Evolutionary conservation across 176 grass and related monocot genomes (phyloP).

Genomic region (Rhipidocladum racemiflorum): DNA sequence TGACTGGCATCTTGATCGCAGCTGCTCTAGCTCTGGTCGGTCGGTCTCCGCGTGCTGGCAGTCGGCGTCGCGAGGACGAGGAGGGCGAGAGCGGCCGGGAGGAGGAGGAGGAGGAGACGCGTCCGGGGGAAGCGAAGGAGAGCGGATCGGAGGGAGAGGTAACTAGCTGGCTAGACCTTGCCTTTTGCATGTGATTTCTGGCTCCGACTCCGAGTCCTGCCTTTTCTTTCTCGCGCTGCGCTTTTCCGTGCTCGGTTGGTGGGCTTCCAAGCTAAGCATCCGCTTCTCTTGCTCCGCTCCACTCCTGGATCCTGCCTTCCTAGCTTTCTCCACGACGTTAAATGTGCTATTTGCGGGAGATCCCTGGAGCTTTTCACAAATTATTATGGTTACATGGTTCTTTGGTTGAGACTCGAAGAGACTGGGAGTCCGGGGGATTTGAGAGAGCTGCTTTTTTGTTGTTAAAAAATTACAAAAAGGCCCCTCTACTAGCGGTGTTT

Average conservation of each 20-base stretch:
- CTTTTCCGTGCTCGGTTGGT: neutral
- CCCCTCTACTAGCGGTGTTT: neutral
- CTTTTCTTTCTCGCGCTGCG: neutral
- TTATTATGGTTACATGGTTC: neutral
- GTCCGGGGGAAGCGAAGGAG: neutral
- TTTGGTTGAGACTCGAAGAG: neutral
- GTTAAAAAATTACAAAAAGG: neutral
- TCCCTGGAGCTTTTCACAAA: neutral
- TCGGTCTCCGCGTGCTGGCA: slow-evolving; percentile 11
- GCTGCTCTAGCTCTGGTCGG: slow-evolving; percentile 6
- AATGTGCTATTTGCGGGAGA: neutral
- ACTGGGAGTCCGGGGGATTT: neutral
- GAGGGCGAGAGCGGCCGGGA: neutral
- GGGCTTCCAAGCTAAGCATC: slow-evolving; percentile 43
- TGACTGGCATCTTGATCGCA: slow-evolving; percentile 34
- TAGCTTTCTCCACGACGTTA: neutral
- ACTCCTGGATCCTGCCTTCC: neutral
- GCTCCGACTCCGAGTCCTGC: neutral
- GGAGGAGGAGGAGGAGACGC: slow-evolving; percentile 8
- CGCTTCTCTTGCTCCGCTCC: neutral
- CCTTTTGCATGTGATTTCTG: neutral
- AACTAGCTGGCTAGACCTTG: neutral
- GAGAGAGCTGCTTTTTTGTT: neutral
- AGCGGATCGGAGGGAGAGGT: slow-evolving; percentile 36
- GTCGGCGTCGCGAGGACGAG: slow-evolving; percentile 36